These are phyloP conservation scores for Phytophthora rubi DNA, from an alignment of 352 stramenopile genomes.

Conservation along the genomic window DNA sequence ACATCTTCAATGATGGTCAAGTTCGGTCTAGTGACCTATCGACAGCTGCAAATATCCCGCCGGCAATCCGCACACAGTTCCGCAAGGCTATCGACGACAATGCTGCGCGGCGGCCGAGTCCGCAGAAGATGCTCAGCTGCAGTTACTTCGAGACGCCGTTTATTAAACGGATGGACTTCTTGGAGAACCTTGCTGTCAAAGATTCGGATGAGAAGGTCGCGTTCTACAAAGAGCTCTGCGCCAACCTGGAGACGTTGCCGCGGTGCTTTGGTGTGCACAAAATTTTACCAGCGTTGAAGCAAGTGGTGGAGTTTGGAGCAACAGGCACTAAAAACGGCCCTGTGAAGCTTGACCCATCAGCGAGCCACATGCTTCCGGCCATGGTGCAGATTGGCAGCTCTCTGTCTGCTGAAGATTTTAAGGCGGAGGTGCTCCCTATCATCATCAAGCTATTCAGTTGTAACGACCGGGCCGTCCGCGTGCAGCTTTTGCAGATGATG, in stretches of 20 bases:
- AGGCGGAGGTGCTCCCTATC: slow-evolving; percentile 86
- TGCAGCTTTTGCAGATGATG: slow-evolving; percentile 93
- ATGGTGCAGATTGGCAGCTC: slow-evolving; percentile 88
- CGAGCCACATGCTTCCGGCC: slow-evolving; percentile 87
- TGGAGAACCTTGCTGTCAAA: slow-evolving; percentile 95
- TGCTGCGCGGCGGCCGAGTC: slow-evolving; percentile 64
- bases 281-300: slow-evolving; percentile 84
- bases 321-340: slow-evolving; percentile 62
- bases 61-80: slow-evolving; percentile 68
- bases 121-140: slow-evolving; percentile 89
- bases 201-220: slow-evolving; percentile 93
- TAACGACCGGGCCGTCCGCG: slow-evolving; percentile 90
- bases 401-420: slow-evolving; percentile 84
- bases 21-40: slow-evolving; percentile 63
- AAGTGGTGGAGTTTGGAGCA: slow-evolving; percentile 83
- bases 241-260: slow-evolving; percentile 72
- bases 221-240: slow-evolving; percentile 94
- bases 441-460: slow-evolving; percentile 92
- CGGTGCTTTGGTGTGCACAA: slow-evolving; percentile 85
- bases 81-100: slow-evolving; percentile 87
- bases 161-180: slow-evolving; percentile 93
- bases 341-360: slow-evolving; percentile 83
- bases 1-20: slow-evolving; percentile 79
- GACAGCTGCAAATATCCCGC: slow-evolving; percentile 69
- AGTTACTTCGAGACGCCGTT: slow-evolving; percentile 94